Percentiles rank a stretch among this genome's conserved stretches.
phyloP scores from a whole-genome alignment of 1,284 basidiomycete species.

The Neonothopanus nambi region DNA sequence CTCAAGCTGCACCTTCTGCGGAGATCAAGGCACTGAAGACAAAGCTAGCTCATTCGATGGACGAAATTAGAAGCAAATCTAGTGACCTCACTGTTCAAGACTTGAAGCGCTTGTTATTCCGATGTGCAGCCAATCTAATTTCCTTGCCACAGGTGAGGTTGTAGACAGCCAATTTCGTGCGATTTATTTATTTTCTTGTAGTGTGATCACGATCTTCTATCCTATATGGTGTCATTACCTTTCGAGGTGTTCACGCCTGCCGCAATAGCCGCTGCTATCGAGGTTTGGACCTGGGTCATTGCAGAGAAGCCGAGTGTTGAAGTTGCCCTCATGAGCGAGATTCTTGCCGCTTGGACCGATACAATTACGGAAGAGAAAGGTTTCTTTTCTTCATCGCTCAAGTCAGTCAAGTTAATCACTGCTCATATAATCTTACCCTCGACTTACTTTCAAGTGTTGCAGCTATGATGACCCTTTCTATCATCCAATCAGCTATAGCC shows the following conservation, averaged over 20 bases:
- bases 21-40: constrained; percentile 69
- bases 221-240: constrained; percentile 87
- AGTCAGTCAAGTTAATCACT: constrained; percentile 51
- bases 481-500: constrained; percentile 85
- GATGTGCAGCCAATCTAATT: constrained; percentile 82
- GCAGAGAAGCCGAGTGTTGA: constrained; percentile 80
- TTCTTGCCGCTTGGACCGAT: constrained; percentile 85
- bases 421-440: constrained; percentile 11
- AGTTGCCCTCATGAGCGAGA: constrained; percentile 79
- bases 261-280: constrained; percentile 84
- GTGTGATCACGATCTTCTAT: constrained; percentile 86
- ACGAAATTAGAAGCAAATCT: constrained; percentile 70
- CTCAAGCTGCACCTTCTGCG: constrained; percentile 51
- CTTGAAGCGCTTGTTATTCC: constrained; percentile 83
- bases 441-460: constrained; percentile 12
- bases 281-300: constrained; percentile 97
- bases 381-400: constrained; percentile 78
- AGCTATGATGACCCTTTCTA: constrained; percentile 90
- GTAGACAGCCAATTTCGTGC: neutral
- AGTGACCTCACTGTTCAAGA: constrained; percentile 77
- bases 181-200: constrained; percentile 30
- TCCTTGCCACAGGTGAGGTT: constrained; percentile 62
- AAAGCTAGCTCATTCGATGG: constrained; percentile 69
- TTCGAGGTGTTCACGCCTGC: constrained; percentile 89
- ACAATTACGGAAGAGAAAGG: constrained; percentile 80